Conservation (phyloP, 2,329 filamentous ascomycete species). For the Aureobasidium uvarum region DNA sequence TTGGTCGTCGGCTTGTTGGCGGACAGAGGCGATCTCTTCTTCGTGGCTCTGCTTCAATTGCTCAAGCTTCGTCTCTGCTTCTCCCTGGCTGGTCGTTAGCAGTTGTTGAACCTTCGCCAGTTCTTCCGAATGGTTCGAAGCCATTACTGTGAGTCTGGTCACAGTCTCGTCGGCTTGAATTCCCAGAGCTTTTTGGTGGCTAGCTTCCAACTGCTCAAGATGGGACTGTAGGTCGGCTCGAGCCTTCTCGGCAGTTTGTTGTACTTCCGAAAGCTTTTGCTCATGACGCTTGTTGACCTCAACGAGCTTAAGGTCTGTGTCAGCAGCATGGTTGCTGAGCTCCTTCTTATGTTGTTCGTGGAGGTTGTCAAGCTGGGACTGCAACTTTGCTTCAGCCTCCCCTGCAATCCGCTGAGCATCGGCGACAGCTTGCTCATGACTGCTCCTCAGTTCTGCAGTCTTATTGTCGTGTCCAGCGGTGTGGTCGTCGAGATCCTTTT, state of each 20-base stretch:
- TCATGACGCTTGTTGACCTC: slow-evolving; percentile 1
- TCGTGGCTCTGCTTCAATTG: slow-evolving; percentile 22
- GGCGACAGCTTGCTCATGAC: slow-evolving; percentile 12
- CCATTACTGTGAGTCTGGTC: slow-evolving; percentile 10
- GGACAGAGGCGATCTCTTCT: slow-evolving; percentile 19
- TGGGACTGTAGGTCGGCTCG: slow-evolving; percentile 10
- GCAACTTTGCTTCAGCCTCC: slow-evolving; percentile 9
- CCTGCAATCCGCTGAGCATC: not conserved
- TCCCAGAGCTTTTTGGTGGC: not conserved
- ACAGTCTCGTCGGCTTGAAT: not conserved
- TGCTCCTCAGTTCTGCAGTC: slow-evolving; percentile 4
- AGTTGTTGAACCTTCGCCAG: slow-evolving; percentile 16
- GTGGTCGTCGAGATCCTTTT: not conserved
- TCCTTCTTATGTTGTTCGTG: slow-evolving; percentile 16
- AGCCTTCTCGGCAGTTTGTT: not conserved
- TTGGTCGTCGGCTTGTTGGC: slow-evolving; percentile 14
- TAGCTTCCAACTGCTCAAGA: slow-evolving; percentile 9
- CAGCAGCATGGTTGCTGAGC: not conserved
- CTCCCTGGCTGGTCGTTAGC: slow-evolving; percentile 23
- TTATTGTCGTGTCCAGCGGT: not conserved
- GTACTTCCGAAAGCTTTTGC: not conserved
- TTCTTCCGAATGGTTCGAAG: slow-evolving; percentile 15
- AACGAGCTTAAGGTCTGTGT: not conserved
- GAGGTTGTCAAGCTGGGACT: not conserved
- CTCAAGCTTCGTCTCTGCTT: slow-evolving; percentile 24